Conservation (phyloP, 2,329 filamentous ascomycete species). For the Colletotrichum tofieldiae region DNA sequence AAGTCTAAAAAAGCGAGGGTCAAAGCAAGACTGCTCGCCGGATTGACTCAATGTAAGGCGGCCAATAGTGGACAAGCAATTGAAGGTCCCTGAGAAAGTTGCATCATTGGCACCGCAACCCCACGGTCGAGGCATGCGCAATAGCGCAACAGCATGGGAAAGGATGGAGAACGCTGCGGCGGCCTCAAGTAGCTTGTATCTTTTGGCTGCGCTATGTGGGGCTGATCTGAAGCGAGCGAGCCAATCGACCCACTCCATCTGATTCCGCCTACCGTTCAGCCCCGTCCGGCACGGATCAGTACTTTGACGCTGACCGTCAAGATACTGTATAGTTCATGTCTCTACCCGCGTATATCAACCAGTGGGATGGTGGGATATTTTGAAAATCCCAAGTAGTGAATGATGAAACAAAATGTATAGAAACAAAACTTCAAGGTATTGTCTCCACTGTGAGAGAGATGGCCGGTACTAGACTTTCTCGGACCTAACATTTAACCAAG, state of each 20-base stretch:
- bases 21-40: background rate
- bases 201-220: constrained; percentile 18
- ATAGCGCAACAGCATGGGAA: constrained; percentile 13
- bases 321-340: background rate
- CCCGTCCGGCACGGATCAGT: background rate
- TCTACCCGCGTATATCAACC: too few relatives aligned
- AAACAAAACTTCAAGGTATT: too few relatives aligned
- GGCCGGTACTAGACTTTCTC: fast-evolving
- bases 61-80: constrained; percentile 13
- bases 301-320: background rate
- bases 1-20: too few relatives aligned
- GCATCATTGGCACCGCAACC: constrained; percentile 23
- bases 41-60: constrained; percentile 15
- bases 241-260: background rate
- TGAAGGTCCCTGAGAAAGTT: background rate
- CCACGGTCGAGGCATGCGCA: constrained; percentile 19
- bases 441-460: background rate
- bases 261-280: constrained; percentile 37
- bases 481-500: constrained; percentile 29
- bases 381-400: too few relatives aligned
- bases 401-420: too few relatives aligned
- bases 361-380: too few relatives aligned
- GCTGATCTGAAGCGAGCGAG: background rate
- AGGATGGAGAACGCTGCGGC: constrained; percentile 27
- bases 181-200: constrained; percentile 38